A percentile compares a stretch with the other conserved stretches of the same genome.
Evolutionary conservation across 805 yeast genomes (phyloP).

Genomic region (Candida piceae): DNA sequence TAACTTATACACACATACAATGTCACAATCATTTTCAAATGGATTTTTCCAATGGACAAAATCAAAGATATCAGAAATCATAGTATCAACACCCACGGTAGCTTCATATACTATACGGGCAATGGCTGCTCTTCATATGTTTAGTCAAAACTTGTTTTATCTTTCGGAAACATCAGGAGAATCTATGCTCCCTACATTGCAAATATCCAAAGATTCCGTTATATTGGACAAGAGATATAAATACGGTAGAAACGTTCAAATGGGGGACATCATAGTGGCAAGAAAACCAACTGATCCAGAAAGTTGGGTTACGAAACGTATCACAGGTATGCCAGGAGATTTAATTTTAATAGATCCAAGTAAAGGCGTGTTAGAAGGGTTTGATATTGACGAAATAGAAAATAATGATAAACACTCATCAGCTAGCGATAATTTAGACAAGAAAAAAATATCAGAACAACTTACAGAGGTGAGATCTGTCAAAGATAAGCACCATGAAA

Average conservation of each 20-base stretch:
- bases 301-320: slow-evolving; percentile 84
- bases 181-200: slow-evolving; percentile 90
- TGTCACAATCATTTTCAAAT: not conserved
- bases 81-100: slow-evolving; percentile 9
- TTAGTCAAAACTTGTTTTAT: slow-evolving; percentile 22
- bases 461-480: slow-evolving; percentile 14
- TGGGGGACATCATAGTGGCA: slow-evolving; percentile 88
- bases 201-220: slow-evolving; percentile 70
- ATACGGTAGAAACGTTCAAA: slow-evolving; percentile 57
- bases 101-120: slow-evolving; percentile 44
- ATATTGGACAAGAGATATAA: slow-evolving; percentile 63
- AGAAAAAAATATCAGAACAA: not conserved
- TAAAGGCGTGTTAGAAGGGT: slow-evolving; percentile 39
- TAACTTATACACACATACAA: no score
- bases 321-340: slow-evolving; percentile 97
- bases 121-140: slow-evolving; percentile 61
- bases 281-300: slow-evolving; percentile 84
- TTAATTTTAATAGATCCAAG: slow-evolving; percentile 77
- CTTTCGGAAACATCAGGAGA: slow-evolving; percentile 75
- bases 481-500: no score
- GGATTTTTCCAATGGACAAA: not conserved
- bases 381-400: slow-evolving; percentile 7
- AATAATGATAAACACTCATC: slow-evolving; percentile 1
- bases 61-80: not conserved
- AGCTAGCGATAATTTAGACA: no score